Evolutionary conservation across 495 filamentous ascomycete genomes (phyloP), one percentile per base, ranked within the genome.

Genomic region (Filosporella fistucella): DNA sequence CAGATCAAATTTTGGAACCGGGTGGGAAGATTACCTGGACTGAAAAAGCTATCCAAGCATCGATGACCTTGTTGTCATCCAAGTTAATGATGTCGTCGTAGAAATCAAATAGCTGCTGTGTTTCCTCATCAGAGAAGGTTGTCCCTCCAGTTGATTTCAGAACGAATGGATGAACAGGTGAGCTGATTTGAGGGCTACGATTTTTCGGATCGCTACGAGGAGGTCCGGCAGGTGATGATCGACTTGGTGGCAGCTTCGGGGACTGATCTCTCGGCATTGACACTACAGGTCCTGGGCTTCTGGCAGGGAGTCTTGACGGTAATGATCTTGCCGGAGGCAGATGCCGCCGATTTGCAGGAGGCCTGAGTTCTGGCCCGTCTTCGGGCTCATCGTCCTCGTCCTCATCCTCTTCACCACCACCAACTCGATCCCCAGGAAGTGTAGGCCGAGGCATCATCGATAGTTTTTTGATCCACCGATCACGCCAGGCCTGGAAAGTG

Each of bases 401-500:
- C 16, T 4, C 39, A 20, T 52, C 41, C 9, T 63, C 51, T 14
- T 59, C 63, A 13, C 45, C 35, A 9, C 40, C 28, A 14, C 45
- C 34, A 6, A 42, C 33, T 46, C 40, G 22, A 44, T 56, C 32
- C 4, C 39, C 34, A 24, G 48, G 39, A 22, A 57, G 17, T 7
- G 44, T 44, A 57, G 63, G 57, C 34, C 47, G 54, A 16, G 55
- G 57, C 18, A 42, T 39, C 16, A 21, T 17, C 14, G 17, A 48
- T 4, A 89, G 48, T 12, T 68, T 60, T 56, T 83, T 88, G 16
- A 84, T 42, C 59, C 81, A 89, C 4, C 82, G 75, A 62, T 81
- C 74, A 43, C 84, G 75, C 81, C 82, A 89, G 2, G 85, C 84
- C 58, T 89, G 83, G 53, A 66, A 81, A 13, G 86, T 74, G 60